Percentiles rank a stretch among this genome's conserved stretches.
phyloP scores from a whole-genome alignment of 306 rosid species.

The Abrus pulchellus region DNA sequence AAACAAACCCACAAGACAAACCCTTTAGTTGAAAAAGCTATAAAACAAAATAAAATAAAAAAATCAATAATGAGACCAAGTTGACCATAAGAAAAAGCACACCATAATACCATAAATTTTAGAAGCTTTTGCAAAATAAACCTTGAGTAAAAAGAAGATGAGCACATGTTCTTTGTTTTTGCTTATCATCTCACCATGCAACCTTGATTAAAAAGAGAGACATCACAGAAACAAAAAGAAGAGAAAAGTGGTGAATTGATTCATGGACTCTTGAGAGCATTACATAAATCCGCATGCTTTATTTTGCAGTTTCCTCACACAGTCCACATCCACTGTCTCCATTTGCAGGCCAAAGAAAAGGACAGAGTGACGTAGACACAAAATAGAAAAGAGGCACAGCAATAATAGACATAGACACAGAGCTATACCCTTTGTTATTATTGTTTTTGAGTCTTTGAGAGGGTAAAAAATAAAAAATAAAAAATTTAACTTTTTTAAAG shows the following conservation, averaged over 20 bases:
- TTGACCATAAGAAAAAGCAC: conserved; percentile 32
- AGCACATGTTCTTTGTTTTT: background rate
- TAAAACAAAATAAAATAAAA: background rate
- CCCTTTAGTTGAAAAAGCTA: background rate
- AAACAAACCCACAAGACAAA: background rate
- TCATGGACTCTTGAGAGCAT: conserved; percentile 27
- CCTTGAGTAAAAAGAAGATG: conserved; percentile 1
- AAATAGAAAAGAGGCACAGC: background rate
- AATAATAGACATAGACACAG: conserved; percentile 14
- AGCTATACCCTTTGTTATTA: background rate
- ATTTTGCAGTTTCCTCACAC: conserved; percentile 15
- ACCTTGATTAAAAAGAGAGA: background rate
- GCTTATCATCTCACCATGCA: background rate
- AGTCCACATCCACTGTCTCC: conserved; percentile 36
- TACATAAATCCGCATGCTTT: background rate
- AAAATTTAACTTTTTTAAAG: too few species aligned
- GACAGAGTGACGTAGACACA: conserved; percentile 24
- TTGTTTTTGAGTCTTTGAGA: too few species aligned
- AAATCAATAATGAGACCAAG: conserved; percentile 31
- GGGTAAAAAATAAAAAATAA: too few species aligned
- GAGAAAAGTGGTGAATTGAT: conserved; percentile 22
- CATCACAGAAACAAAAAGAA: conserved; percentile 24
- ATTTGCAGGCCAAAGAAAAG: conserved; percentile 34
- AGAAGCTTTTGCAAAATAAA: conserved; percentile 3
- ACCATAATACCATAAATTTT: conserved; percentile 33